Base-by-base conservation (phyloP, 352 stramenopile species). In the Pythium phragmitis region DNA sequence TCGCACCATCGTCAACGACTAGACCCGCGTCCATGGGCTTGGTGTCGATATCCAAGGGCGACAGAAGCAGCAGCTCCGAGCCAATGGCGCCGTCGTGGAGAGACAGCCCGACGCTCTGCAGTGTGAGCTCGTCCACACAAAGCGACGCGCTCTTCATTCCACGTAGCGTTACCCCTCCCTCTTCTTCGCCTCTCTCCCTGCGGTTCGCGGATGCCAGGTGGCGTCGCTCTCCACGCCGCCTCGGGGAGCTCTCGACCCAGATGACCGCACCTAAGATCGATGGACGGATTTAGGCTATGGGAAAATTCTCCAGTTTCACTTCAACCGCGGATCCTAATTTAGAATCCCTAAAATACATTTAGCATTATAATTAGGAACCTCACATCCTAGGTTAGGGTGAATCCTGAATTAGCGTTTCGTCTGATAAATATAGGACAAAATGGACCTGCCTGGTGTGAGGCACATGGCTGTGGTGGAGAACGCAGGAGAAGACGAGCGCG, bases 71-170 rank as follows among this genome's bases (percentile, higher is more conserved):
- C 14, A 70, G 57, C 33, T 60, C 48, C 7, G 47, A 13, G 48
- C 23, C 9, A 23, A 48, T 26, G 16, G 12, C 41, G 21, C 30
- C 36, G 34, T 8, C 49, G 42, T 41, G 19, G 26, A 67, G 54
- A 37, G 49, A 41, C 48, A 65, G 16, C 30, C 46, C 46, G 6
- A 69, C 49, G 49, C 55, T 55, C 33, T 69, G 30, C 26, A 70
- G 43, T 41, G 46, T 49, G 28, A 70, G 64, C 36, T 65, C 58
- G 28, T 67, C 58, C 45, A 67, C 65, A 16, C 49, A 57, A 42
- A 67, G 33, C 47, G 46, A 14, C n/a, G 55, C 42, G 30, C 12
- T 67, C 65, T 67, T 63, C 65, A 67, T 64, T 3, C n/a, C 9
- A n/a, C 16, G n/a, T 5, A 9, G 28, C 4, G 17, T 1, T 30